Percentiles rank a stretch among this genome's conserved stretches.
Evolutionary conservation across 306 rosid species (phyloP).

Genomic region (Cyclanthera cordifolia): DNA sequence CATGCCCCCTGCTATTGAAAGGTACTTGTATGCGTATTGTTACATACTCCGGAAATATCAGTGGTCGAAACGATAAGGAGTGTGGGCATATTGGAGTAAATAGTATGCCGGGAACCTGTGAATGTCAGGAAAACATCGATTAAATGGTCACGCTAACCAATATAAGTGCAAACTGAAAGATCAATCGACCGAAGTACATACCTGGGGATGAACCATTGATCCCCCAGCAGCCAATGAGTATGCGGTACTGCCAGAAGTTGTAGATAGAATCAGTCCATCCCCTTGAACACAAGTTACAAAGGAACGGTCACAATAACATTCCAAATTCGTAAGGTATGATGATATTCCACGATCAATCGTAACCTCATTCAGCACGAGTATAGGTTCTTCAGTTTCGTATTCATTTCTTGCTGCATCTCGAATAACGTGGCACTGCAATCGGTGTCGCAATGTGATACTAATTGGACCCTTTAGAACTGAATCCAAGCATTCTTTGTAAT

Average conservation of each 20-base stretch:
- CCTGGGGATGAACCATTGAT: conserved; percentile 99
- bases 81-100: conserved; percentile 94
- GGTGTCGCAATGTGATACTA: conserved; percentile 75
- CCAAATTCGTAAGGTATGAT: conserved; percentile 81
- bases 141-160: not conserved
- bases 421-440: conserved; percentile 67
- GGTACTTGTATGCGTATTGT: conserved; percentile 79
- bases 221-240: conserved; percentile 99
- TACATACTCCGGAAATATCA: conserved; percentile 84
- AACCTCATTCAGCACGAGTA: conserved; percentile 81
- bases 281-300: conserved; percentile 95
- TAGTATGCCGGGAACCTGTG: conserved; percentile 92
- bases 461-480: conserved; percentile 79
- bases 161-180: not conserved
- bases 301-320: conserved; percentile 82
- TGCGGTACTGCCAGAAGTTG: conserved; percentile 95
- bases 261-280: conserved; percentile 81
- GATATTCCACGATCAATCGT: conserved; percentile 96
- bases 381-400: conserved; percentile 75
- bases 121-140: not conserved
- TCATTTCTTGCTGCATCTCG: conserved; percentile 73
- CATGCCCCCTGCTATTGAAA: conserved; percentile 72
- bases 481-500: conserved; percentile 63
- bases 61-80: conserved; percentile 78
- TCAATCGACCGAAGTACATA: conserved; percentile 7